Percentiles rank a stretch among this genome's conserved stretches.
phyloP scores from a whole-genome alignment of 768 basidiomycete species.

The Boletales sp. region DNA sequence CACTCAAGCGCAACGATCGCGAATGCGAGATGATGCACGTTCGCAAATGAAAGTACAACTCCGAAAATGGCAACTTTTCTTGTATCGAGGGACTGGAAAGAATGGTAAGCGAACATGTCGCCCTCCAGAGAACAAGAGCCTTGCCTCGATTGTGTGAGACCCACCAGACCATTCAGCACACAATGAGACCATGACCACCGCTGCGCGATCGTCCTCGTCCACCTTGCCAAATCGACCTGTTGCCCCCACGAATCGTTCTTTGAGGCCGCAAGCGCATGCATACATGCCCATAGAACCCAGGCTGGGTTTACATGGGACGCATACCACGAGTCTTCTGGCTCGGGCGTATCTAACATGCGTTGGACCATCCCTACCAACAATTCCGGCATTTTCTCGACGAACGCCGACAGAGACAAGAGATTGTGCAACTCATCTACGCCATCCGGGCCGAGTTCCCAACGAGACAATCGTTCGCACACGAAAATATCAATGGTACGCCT shows the following conservation, averaged over 20 bases:
- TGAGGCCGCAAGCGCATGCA: constrained; percentile 44
- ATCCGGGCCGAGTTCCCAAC: constrained; percentile 38
- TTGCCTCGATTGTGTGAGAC: constrained; percentile 46
- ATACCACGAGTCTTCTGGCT: constrained; percentile 31
- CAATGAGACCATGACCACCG: constrained; percentile 59
- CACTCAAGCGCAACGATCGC: constrained; percentile 55
- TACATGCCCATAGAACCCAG: constrained; percentile 59
- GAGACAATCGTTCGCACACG: constrained; percentile 40
- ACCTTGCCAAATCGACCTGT: constrained; percentile 44
- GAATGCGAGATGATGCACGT: constrained; percentile 70
- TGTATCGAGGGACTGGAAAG: constrained; percentile 17
- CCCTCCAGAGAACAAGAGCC: not conserved
- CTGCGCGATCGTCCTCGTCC: constrained; percentile 43
- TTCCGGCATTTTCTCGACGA: constrained; percentile 45
- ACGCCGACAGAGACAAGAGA: constrained; percentile 48
- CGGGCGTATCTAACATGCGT: constrained; percentile 30
- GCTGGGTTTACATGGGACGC: constrained; percentile 39
- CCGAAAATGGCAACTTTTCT: constrained; percentile 37
- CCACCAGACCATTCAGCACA: constrained; percentile 53
- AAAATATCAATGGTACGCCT: constrained; percentile 50
- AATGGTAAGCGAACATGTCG: not conserved
- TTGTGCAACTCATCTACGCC: constrained; percentile 52
- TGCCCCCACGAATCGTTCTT: constrained; percentile 44
- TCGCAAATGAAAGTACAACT: constrained; percentile 51
- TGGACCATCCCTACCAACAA: constrained; percentile 46